Evolutionary conservation across 176 grass and related monocot genomes (phyloP).

Genomic region (Elymus sibiricus): DNA sequence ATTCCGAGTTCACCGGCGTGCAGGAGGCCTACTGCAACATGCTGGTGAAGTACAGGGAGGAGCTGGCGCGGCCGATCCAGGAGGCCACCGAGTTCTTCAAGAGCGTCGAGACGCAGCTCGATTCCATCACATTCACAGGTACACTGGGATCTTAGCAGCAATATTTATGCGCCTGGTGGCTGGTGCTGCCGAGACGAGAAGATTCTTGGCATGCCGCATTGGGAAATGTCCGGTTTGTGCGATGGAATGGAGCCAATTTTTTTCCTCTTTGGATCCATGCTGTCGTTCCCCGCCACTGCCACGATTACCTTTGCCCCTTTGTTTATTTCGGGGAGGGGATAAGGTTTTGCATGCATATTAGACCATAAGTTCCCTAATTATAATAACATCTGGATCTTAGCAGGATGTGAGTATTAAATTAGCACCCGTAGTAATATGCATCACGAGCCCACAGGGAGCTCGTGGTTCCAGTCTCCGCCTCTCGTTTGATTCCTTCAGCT

Average conservation of each 20-base stretch:
- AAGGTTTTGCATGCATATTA: slow-evolving; percentile 27
- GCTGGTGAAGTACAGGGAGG: slow-evolving; percentile 69
- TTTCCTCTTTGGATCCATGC: slow-evolving; percentile 32
- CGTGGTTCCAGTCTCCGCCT: slow-evolving; percentile 17
- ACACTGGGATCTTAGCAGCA: neutral
- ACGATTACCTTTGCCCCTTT: slow-evolving; percentile 11
- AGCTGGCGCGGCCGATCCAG: slow-evolving; percentile 67
- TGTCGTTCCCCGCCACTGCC: slow-evolving; percentile 5
- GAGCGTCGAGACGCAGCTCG: slow-evolving; percentile 61
- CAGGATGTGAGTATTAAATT: neutral
- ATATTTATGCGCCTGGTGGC: neutral
- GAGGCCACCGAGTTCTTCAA: slow-evolving; percentile 76
- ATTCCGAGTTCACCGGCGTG: neutral
- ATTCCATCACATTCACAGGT: slow-evolving; percentile 60
- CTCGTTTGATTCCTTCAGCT: slow-evolving; percentile 14
- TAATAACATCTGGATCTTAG: neutral
- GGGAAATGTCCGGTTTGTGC: slow-evolving; percentile 29
- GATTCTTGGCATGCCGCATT: slow-evolving; percentile 29
- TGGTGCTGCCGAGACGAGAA: slow-evolving; percentile 1
- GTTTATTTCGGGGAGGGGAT: slow-evolving; percentile 8
- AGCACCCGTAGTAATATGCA: neutral
- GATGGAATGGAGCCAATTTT: neutral
- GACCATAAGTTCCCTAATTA: neutral
- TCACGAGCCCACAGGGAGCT: slow-evolving; percentile 27
- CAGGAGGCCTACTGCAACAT: slow-evolving; percentile 82